Evolutionary conservation across 345 rosid species (phyloP).

Genomic region (Brassica nigra): DNA sequence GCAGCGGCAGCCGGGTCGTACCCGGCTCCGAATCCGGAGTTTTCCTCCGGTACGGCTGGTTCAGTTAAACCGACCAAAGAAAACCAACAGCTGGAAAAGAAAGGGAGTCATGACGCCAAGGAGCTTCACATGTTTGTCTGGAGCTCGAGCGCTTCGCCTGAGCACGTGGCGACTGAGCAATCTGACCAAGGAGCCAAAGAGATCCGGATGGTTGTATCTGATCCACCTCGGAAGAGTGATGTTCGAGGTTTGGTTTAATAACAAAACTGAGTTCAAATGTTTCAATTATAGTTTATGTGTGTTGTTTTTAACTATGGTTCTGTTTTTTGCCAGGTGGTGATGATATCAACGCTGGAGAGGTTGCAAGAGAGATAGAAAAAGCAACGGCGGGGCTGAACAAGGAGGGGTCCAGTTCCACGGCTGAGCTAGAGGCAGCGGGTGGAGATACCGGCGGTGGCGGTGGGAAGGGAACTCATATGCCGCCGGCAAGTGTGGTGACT

Average conservation of each 20-base stretch:
- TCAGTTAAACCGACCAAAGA: constrained; percentile 44
- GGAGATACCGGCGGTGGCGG: constrained; percentile 41
- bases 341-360: constrained; percentile 45
- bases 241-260: constrained; percentile 46
- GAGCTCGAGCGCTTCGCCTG: constrained; percentile 96
- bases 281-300: background rate
- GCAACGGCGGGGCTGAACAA: constrained; percentile 54
- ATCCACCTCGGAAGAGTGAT: constrained; percentile 71
- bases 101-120: constrained; percentile 72
- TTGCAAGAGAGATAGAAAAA: constrained; percentile 53
- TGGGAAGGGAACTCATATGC: constrained; percentile 54
- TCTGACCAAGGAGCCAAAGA: constrained; percentile 87
- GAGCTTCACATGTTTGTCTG: constrained; percentile 99
- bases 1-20: constrained; percentile 44
- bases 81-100: constrained; percentile 37
- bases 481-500: constrained; percentile 95
- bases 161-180: constrained; percentile 61
- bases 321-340: constrained; percentile 39
- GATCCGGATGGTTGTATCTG: constrained; percentile 84
- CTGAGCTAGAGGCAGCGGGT: constrained; percentile 56
- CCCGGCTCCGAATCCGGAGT: constrained; percentile 91
- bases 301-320: background rate
- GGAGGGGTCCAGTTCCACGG: constrained; percentile 60
- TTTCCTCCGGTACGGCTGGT: constrained; percentile 43
- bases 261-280: background rate